phyloP scores from a whole-genome alignment of 2,329 filamentous ascomycete genomes.

The Ceratocystis colombiana region DNA sequence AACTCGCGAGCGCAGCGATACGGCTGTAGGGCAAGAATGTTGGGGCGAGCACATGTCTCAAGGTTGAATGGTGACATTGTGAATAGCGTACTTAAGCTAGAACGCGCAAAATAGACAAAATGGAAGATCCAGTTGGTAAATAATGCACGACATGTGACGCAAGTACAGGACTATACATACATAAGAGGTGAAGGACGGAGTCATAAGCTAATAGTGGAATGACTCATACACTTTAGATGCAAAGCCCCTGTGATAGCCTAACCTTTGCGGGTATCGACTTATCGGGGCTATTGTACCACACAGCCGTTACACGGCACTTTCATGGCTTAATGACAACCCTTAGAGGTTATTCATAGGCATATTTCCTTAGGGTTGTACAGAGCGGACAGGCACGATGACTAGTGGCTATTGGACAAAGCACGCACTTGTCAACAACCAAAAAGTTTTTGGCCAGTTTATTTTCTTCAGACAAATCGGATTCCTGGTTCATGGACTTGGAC shows the following conservation, averaged over 20 bases:
- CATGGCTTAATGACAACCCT: not conserved
- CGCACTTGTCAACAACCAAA: too few relatives aligned
- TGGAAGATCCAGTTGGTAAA: not conserved
- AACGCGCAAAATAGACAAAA: not conserved
- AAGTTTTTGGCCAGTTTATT: too few relatives aligned
- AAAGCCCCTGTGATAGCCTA: conserved; percentile 1
- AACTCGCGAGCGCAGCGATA: conserved; percentile 77
- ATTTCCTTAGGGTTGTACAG: rapidly evolving
- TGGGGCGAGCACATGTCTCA: conserved; percentile 62
- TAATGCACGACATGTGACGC: not conserved
- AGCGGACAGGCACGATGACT: too few relatives aligned
- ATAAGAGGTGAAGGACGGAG: conserved; percentile 12
- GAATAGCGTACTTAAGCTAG: not conserved
- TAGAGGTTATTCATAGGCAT: too few relatives aligned
- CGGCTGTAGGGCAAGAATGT: conserved; percentile 65
- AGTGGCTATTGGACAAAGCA: too few relatives aligned
- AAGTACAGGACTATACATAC: not conserved
- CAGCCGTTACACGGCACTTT: not conserved
- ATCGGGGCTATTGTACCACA: not conserved
- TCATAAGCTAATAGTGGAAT: not conserved
- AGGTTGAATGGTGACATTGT: conserved; percentile 59
- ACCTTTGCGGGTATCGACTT: not conserved
- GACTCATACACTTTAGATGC: conserved; percentile 23
- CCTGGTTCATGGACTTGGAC: too few relatives aligned
- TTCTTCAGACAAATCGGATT: too few relatives aligned